Conservation (phyloP, 2,329 filamentous ascomycete species). For the Xylaria sp. region DNA sequence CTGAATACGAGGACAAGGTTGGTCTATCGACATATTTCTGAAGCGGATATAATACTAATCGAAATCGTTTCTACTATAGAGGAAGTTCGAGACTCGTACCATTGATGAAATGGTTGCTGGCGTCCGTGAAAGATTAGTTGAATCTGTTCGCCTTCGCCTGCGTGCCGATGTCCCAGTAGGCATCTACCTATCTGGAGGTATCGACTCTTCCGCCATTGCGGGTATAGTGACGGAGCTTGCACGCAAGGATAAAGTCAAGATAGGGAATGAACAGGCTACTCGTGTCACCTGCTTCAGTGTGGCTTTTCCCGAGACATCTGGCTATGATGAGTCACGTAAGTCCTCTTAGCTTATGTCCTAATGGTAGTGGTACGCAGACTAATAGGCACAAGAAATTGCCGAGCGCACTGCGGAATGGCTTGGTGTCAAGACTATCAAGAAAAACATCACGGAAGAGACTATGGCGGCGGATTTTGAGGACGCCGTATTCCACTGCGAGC, state of each 20-base stretch:
- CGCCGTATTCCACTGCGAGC: constrained; percentile 55
- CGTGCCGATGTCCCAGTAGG: constrained; percentile 68
- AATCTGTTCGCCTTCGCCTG: constrained; percentile 63
- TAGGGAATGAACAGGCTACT: constrained; percentile 55
- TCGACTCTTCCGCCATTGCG: constrained; percentile 66
- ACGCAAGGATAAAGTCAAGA: constrained; percentile 55
- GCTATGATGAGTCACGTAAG: constrained; percentile 59
- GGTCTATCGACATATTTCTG: neutral
- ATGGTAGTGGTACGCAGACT: no score
- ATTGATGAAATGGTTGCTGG: constrained; percentile 62
- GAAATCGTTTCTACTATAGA: no score
- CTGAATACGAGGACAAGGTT: constrained; percentile 20
- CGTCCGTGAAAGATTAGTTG: constrained; percentile 60
- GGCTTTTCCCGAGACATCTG: constrained; percentile 60
- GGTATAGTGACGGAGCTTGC: constrained; percentile 65
- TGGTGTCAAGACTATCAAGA: constrained; percentile 52
- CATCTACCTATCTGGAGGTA: constrained; percentile 66
- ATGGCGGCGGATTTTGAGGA: constrained; percentile 60
- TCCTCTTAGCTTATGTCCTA: no score
- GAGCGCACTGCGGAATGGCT: constrained; percentile 57
- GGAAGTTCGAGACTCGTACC: constrained; percentile 44
- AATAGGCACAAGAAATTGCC: constrained; percentile 30
- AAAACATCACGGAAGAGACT: constrained; percentile 44
- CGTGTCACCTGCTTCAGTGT: constrained; percentile 58
- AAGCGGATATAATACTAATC: no score